phyloP scores from a whole-genome alignment of 1,284 basidiomycete genomes.

The Cyathus olla region DNA sequence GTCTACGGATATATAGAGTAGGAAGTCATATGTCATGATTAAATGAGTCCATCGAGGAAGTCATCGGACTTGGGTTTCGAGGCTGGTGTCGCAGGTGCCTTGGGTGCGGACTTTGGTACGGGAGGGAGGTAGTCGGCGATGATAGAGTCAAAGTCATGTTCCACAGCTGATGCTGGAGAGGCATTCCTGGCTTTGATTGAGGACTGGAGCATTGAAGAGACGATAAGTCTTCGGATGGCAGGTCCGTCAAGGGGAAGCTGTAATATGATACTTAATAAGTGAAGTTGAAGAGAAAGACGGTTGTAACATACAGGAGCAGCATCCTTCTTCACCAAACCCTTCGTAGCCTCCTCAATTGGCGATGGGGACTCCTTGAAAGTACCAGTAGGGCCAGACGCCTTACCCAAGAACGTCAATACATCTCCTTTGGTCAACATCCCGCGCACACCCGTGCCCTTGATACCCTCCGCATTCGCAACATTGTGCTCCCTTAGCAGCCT shows the following conservation, averaged over 20 bases:
- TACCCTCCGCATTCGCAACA: conserved; percentile 64
- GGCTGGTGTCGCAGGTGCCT: not conserved
- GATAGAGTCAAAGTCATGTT: not conserved
- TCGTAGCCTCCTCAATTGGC: conserved; percentile 41
- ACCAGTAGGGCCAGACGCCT: conserved; percentile 82
- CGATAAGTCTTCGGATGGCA: conserved; percentile 78
- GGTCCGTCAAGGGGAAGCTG: conserved; percentile 74
- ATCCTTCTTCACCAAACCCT: conserved; percentile 40
- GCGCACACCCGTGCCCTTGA: conserved; percentile 84
- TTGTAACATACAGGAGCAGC: conserved; percentile 45
- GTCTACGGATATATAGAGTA: not conserved
- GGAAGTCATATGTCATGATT: not conserved
- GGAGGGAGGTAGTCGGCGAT: conserved; percentile 6
- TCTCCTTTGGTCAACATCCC: conserved; percentile 96
- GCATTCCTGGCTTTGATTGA: conserved; percentile 63
- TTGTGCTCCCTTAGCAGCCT: conserved; percentile 74
- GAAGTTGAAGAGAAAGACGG: conserved; percentile 12
- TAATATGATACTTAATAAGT: conserved; percentile 5
- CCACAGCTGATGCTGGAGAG: not conserved
- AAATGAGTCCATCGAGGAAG: conserved; percentile 5
- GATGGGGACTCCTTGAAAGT: conserved; percentile 67
- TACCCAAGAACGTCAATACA: conserved; percentile 84
- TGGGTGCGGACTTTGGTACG: not conserved
- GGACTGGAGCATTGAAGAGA: conserved; percentile 73
- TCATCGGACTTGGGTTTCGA: not conserved